Base-by-base conservation (phyloP, 257 asterid genomes). In the Ajuga chamaepitys region DNA sequence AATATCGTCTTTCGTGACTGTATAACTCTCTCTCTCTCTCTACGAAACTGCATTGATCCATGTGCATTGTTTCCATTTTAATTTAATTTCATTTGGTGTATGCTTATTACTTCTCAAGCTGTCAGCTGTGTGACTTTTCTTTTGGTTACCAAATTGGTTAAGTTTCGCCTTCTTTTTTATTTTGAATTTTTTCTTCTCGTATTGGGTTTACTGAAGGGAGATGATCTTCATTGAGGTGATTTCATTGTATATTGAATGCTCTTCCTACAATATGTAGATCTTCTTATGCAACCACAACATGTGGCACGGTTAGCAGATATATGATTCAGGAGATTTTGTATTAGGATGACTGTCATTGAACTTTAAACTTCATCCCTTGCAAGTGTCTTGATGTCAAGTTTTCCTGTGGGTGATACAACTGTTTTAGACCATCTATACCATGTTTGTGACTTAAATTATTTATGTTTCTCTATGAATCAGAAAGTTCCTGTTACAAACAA, bases 1-100 rank as follows among this genome's bases (percentile, higher is more conserved):
- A 94, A 87, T 82, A 94, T 94, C 86, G 96, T 94, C 63, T 90
- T 94, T 63, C 93, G 99, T 34, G 99, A 94, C 71, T 94, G 99
- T 94, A 47, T 30, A 86, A 58, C 70, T 72, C 25, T 50, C 37
- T 47, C 56, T 13, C 48, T 51, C 55, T 26, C 4, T 22, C 25
- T n/a, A n/a, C n/a, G 1, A 38, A 32, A 18, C 71, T 30, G 45
- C 48, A 42, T 52, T 14, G 22, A n/a, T 46, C 7, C 21, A 7
- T 73, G 30, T 48, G 30, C 34, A 53, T 56, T 65, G 24, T 57
- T 42, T 25, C 53, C n/a, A 8, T 42, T 64, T 22, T 28, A 9
- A 0, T 46, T 50, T 21, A 3, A 62, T 47, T 44, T 10, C 13
- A 7, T 48, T 26, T 45, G 16, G n/a, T 48, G 69, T 32, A 35